These are phyloP conservation scores for Aspergillus incahuasiensis DNA, from an alignment of 495 filamentous ascomycete genomes.

Conservation along the genomic window DNA sequence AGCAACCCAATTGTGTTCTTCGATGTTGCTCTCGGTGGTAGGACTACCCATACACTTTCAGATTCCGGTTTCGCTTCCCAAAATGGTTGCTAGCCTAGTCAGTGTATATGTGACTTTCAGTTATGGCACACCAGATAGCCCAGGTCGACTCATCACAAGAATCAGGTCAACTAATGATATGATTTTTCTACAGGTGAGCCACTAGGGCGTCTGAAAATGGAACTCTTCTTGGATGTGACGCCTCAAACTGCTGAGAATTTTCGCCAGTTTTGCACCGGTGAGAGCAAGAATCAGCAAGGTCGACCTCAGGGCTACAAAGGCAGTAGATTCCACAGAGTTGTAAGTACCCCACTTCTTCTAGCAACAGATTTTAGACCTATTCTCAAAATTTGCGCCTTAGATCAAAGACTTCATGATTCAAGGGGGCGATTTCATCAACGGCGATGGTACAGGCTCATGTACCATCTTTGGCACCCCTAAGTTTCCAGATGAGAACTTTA, in stretches of 20 bases:
- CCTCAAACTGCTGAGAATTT: constrained; percentile 96
- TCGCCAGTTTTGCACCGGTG: constrained; percentile 93
- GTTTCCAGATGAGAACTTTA: constrained; percentile 93
- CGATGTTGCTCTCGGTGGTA: constrained; percentile 87
- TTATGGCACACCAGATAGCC: too few relatives aligned
- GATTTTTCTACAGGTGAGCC: constrained; percentile 61
- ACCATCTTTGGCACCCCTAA: constrained; percentile 78
- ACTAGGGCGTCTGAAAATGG: constrained; percentile 88
- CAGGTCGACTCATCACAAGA: neutral
- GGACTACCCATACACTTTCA: constrained; percentile 18
- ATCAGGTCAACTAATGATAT: neutral
- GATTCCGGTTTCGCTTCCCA: neutral
- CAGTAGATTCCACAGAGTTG: constrained; percentile 89
- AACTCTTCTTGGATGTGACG: constrained; percentile 79
- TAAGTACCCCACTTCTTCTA: constrained; percentile 52
- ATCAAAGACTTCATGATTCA: constrained; percentile 98
- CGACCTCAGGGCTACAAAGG: constrained; percentile 90
- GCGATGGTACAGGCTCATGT: constrained; percentile 84
- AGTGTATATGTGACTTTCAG: too few relatives aligned
- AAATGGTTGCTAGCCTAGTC: too few relatives aligned
- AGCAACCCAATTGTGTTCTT: constrained; percentile 78
- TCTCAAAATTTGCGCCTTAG: constrained; percentile 34
- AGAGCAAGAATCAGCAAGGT: constrained; percentile 76
- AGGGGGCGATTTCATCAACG: constrained; percentile 93
- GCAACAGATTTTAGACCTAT: neutral